These are phyloP conservation scores for Fusarium palustre DNA, from an alignment of 2,329 filamentous ascomycete species.

Conservation along the genomic window DNA sequence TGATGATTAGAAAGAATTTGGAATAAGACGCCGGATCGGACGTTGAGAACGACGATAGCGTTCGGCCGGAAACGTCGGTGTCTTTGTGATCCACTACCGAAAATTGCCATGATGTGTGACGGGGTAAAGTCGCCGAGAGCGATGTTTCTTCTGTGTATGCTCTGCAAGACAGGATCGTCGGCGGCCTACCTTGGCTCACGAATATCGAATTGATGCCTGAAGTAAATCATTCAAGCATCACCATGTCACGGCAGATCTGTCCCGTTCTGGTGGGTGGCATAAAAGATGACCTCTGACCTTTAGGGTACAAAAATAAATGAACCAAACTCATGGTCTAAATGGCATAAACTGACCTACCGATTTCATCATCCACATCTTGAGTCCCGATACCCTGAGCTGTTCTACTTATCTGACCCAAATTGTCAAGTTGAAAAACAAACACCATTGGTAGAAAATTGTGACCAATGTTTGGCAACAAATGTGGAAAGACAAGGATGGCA, in stretches of 20 bases:
- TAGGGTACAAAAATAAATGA: too few relatives aligned
- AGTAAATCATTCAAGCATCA: background rate
- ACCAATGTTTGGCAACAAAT: constrained; percentile 9
- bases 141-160: constrained; percentile 1
- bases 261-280: background rate
- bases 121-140: constrained; percentile 15
- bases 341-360: too few relatives aligned
- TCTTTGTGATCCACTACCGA: constrained; percentile 28
- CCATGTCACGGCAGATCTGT: background rate
- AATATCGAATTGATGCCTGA: background rate
- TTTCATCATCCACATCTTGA: too few relatives aligned
- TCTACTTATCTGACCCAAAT: background rate
- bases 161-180: background rate
- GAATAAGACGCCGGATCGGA: constrained; percentile 26
- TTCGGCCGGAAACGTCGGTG: constrained; percentile 46
- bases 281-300: too few relatives aligned
- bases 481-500: constrained; percentile 40
- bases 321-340: too few relatives aligned
- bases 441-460: constrained; percentile 9
- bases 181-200: background rate
- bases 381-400: too few relatives aligned
- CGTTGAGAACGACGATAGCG: constrained; percentile 16
- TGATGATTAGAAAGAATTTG: constrained; percentile 5
- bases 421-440: background rate
- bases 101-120: constrained; percentile 26